Percentiles rank a stretch among this genome's conserved stretches.
These are phyloP conservation scores for Pleurotus tuoliensis DNA, from an alignment of 768 basidiomycete species.

Conservation along the genomic window DNA sequence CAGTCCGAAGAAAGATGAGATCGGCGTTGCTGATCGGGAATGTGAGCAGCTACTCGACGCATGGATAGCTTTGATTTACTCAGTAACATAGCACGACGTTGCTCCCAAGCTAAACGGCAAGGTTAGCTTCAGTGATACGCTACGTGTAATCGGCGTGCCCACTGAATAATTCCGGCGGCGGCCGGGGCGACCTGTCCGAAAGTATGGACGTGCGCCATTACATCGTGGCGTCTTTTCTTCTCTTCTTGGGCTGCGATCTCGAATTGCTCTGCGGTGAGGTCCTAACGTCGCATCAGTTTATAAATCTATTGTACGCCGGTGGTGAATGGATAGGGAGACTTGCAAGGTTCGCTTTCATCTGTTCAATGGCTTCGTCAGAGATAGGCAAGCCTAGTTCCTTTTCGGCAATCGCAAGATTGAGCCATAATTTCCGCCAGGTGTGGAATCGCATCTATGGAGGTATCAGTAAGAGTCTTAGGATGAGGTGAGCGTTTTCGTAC, in stretches of 20 bases:
- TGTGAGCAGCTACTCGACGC: not conserved
- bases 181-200: constrained; percentile 92
- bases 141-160: constrained; percentile 15
- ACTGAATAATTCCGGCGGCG: constrained; percentile 96
- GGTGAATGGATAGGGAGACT: constrained; percentile 17
- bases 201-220: constrained; percentile 99
- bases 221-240: constrained; percentile 96
- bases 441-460: constrained; percentile 78
- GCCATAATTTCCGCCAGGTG: constrained; percentile 95
- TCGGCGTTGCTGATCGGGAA: constrained; percentile 79
- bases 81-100: constrained; percentile 98
- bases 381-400: constrained; percentile 92
- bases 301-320: not conserved
- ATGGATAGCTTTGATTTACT: constrained; percentile 49
- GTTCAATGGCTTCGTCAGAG: constrained; percentile 83
- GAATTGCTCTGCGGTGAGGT: constrained; percentile 86
- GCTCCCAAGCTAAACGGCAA: constrained; percentile 69
- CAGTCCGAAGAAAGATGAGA: constrained; percentile 92
- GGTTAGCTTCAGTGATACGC: not conserved
- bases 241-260: constrained; percentile 90
- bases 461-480: not conserved
- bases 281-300: constrained; percentile 34
- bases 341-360: constrained; percentile 94
- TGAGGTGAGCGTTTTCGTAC: constrained; percentile 40
- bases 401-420: constrained; percentile 94